Percentiles rank a stretch among this genome's conserved stretches.
Conservation (phyloP, 371 early-diverging fungal genomes). For the Mucor velutinosus region DNA sequence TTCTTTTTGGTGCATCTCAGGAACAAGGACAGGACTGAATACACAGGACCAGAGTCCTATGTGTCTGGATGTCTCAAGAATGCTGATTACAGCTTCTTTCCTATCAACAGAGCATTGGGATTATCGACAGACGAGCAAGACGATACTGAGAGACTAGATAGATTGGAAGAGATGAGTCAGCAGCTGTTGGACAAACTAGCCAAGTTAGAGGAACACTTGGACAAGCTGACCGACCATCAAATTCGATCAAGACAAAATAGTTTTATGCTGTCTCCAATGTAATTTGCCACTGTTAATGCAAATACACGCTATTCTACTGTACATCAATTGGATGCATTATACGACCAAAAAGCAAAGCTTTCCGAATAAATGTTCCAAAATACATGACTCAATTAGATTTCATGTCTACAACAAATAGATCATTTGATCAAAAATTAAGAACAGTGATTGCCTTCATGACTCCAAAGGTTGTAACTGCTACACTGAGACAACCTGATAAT, state of each 20-base stretch:
- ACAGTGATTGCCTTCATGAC: too few relatives aligned
- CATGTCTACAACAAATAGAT: too few relatives aligned
- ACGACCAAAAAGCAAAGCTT: too few relatives aligned
- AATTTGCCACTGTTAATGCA: too few relatives aligned
- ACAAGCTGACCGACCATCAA: constrained; percentile 31
- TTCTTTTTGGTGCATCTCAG: constrained; percentile 59
- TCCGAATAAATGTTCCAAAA: too few relatives aligned
- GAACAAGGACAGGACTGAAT: constrained; percentile 59
- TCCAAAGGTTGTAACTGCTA: too few relatives aligned
- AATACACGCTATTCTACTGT: too few relatives aligned
- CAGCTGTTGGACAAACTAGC: constrained; percentile 25
- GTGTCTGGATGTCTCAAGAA: constrained; percentile 49
- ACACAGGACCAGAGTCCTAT: constrained; percentile 60
- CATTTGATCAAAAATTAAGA: too few relatives aligned
- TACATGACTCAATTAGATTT: too few relatives aligned
- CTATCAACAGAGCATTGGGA: constrained; percentile 57
- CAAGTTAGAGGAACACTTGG: constrained; percentile 31
- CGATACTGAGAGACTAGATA: constrained; percentile 37
- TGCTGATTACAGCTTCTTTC: constrained; percentile 55
- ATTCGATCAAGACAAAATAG: constrained; percentile 38
- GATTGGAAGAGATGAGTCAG: constrained; percentile 41
- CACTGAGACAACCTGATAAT: too few relatives aligned
- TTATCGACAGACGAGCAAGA: constrained; percentile 34
- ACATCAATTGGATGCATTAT: too few relatives aligned
- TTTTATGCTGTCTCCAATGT: constrained; percentile 40